A percentile compares a stretch with the other conserved stretches of the same genome.
Conservation (phyloP, 148 eudicot species). For the Salicornia ramosissima region DNA sequence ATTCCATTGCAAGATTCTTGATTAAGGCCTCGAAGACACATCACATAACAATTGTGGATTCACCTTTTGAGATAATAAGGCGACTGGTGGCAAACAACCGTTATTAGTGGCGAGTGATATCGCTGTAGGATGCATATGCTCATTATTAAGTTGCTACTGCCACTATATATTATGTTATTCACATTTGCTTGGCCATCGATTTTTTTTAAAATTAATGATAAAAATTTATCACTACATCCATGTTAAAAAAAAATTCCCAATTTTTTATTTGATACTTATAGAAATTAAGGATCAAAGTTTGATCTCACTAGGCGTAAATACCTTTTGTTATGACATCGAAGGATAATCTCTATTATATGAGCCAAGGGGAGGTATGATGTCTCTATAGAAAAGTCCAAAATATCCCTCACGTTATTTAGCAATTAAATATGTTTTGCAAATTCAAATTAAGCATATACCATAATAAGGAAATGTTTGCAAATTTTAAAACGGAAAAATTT, state of each 20-base stretch:
- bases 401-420: too few relatives aligned
- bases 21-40: too few relatives aligned
- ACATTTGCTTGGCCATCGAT: not conserved
- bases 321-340: not conserved
- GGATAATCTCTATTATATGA: too few relatives aligned
- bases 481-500: too few relatives aligned
- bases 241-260: not conserved
- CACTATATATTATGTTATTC: not conserved
- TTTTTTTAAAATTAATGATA: not conserved
- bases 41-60: too few relatives aligned
- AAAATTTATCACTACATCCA: not conserved
- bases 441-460: too few relatives aligned
- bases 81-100: not conserved
- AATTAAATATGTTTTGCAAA: too few relatives aligned
- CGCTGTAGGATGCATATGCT: not conserved
- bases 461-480: too few relatives aligned
- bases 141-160: not conserved
- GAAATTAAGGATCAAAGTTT: not conserved
- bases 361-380: too few relatives aligned
- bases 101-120: not conserved
- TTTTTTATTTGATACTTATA: not conserved
- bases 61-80: not conserved
- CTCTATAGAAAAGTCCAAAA: too few relatives aligned
- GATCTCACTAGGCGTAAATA: too few relatives aligned
- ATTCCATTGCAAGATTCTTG: too few relatives aligned